Conservation (phyloP, 345 rosid species). For the Linum lewisii region DNA sequence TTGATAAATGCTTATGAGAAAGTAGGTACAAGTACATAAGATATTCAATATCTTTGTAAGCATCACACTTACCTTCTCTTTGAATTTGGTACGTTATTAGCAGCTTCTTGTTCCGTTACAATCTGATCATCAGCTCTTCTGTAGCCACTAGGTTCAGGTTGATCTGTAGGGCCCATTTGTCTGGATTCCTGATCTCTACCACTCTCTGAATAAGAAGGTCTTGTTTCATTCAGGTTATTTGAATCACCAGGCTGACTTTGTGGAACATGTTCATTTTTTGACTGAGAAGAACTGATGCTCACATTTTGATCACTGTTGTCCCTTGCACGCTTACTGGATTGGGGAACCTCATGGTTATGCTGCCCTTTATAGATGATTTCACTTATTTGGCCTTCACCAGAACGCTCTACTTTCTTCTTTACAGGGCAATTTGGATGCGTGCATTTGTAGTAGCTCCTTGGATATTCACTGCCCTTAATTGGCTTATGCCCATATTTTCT, state of each 20-base stretch:
- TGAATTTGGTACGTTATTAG: constrained; percentile 49
- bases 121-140: constrained; percentile 41
- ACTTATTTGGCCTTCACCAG: constrained; percentile 74
- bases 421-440: constrained; percentile 70
- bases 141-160: constrained; percentile 33
- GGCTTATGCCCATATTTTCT: constrained; percentile 95
- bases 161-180: constrained; percentile 24
- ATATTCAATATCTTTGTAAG: constrained; percentile 1
- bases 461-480: constrained; percentile 86
- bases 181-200: constrained; percentile 34
- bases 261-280: constrained; percentile 27
- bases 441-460: constrained; percentile 95
- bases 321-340: constrained; percentile 47
- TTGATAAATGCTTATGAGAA: constrained; percentile 3
- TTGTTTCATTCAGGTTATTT: constrained; percentile 17
- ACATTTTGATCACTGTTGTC: constrained; percentile 34
- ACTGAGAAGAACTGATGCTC: constrained; percentile 27
- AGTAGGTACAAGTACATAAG: neutral
- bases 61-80: constrained; percentile 51
- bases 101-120: constrained; percentile 30
- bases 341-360: constrained; percentile 87
- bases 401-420: constrained; percentile 90
- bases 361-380: constrained; percentile 90
- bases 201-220: constrained; percentile 18
- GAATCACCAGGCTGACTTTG: constrained; percentile 22